Evolutionary conservation across 176 grass and related monocot genomes (phyloP).

Genomic region (Bonia amplexicaulis): DNA sequence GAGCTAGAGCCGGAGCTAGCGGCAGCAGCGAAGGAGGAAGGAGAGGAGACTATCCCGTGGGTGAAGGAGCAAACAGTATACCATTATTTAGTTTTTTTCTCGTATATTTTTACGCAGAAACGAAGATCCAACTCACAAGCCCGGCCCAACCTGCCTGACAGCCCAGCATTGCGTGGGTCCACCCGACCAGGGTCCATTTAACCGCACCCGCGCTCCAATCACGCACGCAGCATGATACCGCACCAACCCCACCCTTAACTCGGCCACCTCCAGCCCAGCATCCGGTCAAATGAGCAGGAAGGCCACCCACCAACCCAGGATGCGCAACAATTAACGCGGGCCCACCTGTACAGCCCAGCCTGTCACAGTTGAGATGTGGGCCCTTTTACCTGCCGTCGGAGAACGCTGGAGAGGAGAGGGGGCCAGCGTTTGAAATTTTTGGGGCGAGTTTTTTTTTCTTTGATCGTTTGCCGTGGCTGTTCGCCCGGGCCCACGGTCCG

Average conservation of each 20-base stretch:
- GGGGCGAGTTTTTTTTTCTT: no score
- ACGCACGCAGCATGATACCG: background rate
- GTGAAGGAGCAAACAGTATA: no score
- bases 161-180: background rate
- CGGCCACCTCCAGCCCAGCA: background rate
- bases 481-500: background rate
- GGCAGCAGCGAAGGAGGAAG: no score
- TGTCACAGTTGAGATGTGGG: background rate
- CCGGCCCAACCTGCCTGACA: background rate
- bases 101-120: background rate
- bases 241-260: background rate
- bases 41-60: no score
- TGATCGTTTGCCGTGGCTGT: background rate
- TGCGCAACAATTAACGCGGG: background rate
- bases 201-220: background rate
- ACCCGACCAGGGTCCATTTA: background rate
- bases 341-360: background rate
- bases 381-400: background rate
- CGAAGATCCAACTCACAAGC: background rate
- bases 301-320: background rate
- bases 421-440: no score
- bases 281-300: background rate
- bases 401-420: no score
- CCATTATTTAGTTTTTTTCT: no score
- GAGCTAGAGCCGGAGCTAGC: accelerated